Base-by-base conservation (phyloP, 768 basidiomycete genomes). In the Rhizopogon salebrosus region DNA sequence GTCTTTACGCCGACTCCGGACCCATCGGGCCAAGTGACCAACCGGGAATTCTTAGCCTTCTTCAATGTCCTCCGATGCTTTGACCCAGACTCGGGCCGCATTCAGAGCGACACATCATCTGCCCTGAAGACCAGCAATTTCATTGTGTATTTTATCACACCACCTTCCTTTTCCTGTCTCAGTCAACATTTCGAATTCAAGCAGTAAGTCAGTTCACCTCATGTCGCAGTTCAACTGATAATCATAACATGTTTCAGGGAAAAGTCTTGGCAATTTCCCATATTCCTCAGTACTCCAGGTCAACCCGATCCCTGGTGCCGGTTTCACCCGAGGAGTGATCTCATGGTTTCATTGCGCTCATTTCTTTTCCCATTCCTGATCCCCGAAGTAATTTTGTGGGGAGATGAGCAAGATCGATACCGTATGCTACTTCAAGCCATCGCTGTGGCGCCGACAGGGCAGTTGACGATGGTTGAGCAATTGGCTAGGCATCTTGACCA, bases 371-470 rank as follows among this genome's bases (percentile, higher is more conserved):
- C 57, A 2, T 58, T 61, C 22, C 10, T 58, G 24, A 35, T 61
- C 5, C 55, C 10, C 3, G 52, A 61, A 23, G 49, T 55, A 1
- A 35, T 52, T 10, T 58, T 52, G 3, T 6, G 49, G 1, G 13
- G 6, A 20, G 1, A 8, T 1, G 8, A 54, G 22, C 0, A 0
- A 0, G 51, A 41, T 13, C 41, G 41, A 6, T 40, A 2, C 11
- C 37, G 55, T 1, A 62, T 61, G 60, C 60, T 62, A 8, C 4
- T 62, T 14, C n/a, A 61, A 20, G 57, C 52, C 3, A 59, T 40
- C 3, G 29, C n/a, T n/a, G n/a, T n/a, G n/a, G n/a, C n/a, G n/a
- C n/a, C n/a, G n/a, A n/a, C n/a, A n/a, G n/a, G n/a, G n/a, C n/a
- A n/a, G n/a, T n/a, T n/a, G n/a, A n/a, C n/a, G n/a, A n/a, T n/a